Conservation (phyloP, 176 grass and related monocot species). For the Triticum timopheevii region DNA sequence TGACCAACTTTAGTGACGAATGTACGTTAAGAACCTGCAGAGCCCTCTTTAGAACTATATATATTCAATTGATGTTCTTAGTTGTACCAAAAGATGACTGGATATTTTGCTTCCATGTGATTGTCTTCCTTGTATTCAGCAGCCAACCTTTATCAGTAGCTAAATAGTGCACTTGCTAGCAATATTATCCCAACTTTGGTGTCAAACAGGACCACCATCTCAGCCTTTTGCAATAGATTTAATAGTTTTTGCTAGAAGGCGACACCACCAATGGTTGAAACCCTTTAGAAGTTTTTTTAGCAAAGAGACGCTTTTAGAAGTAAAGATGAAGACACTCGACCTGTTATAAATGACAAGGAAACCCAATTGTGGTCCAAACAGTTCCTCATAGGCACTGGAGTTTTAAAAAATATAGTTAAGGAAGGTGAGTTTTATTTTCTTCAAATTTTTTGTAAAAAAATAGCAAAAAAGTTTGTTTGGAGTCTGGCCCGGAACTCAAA, state of each 20-base stretch:
- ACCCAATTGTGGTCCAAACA: not conserved
- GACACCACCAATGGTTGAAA: not conserved
- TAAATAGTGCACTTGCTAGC: not conserved
- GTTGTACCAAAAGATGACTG: not conserved
- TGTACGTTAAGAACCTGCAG: not conserved
- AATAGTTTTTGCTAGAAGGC: not conserved
- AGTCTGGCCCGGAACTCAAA: not conserved
- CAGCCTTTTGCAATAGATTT: not conserved
- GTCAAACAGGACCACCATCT: not conserved
- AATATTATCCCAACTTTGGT: not conserved
- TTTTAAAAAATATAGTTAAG: not conserved
- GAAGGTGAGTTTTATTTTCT: not conserved
- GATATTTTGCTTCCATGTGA: not conserved
- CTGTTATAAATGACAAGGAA: conserved; percentile 3
- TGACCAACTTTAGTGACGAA: not conserved
- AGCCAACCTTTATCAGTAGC: not conserved
- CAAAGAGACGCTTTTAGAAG: not conserved
- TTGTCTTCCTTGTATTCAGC: not conserved
- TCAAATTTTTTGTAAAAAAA: not conserved
- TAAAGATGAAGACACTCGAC: not conserved
- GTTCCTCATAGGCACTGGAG: not conserved
- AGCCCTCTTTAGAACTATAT: not conserved
- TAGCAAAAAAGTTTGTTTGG: not conserved
- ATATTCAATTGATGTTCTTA: not conserved
- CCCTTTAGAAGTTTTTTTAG: no score